These are phyloP conservation scores for Ambispora gerdemannii DNA, from an alignment of 192 early-diverging fungal species.

Conservation along the genomic window DNA sequence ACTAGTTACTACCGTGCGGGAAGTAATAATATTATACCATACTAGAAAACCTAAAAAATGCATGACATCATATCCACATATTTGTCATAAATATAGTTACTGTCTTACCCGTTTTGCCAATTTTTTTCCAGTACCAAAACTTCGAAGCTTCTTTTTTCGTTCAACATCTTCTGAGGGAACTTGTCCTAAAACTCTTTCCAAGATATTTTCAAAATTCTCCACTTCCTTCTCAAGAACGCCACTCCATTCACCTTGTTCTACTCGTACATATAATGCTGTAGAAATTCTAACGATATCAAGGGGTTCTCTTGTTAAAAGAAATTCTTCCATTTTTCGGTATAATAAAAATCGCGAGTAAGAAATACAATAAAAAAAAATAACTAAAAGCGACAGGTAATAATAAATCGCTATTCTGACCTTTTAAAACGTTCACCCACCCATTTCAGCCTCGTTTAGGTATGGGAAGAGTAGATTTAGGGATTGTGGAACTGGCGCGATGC, in stretches of 20 bases:
- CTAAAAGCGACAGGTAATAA: too few relatives aligned
- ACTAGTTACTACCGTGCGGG: constrained; percentile 14
- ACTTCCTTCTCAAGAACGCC: constrained; percentile 6
- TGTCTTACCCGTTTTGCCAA: constrained; percentile 2
- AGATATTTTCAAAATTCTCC: too few relatives aligned
- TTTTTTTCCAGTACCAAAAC: constrained; percentile 7
- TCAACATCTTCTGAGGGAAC: constrained; percentile 8
- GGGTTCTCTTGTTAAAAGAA: constrained; percentile 7
- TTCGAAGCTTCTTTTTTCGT: constrained; percentile 9
- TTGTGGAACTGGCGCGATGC: background rate
- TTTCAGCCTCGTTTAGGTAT: too few relatives aligned
- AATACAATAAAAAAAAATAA: too few relatives aligned
- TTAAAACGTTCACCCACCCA: too few relatives aligned
- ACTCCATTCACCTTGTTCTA: constrained; percentile 15
- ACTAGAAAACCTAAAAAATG: constrained; percentile 17
- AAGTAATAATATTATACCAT: constrained; percentile 11
- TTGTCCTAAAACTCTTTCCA: background rate
- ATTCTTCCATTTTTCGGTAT: constrained; percentile 14
- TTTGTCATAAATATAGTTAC: background rate
- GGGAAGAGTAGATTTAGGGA: too few relatives aligned
- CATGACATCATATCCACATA: background rate
- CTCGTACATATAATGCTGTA: constrained; percentile 2
- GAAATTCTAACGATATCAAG: constrained; percentile 15
- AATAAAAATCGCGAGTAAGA: too few relatives aligned
- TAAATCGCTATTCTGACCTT: too few relatives aligned